phyloP scores from a whole-genome alignment of 805 yeast species.

The Nakazawaea wyomingensis region DNA sequence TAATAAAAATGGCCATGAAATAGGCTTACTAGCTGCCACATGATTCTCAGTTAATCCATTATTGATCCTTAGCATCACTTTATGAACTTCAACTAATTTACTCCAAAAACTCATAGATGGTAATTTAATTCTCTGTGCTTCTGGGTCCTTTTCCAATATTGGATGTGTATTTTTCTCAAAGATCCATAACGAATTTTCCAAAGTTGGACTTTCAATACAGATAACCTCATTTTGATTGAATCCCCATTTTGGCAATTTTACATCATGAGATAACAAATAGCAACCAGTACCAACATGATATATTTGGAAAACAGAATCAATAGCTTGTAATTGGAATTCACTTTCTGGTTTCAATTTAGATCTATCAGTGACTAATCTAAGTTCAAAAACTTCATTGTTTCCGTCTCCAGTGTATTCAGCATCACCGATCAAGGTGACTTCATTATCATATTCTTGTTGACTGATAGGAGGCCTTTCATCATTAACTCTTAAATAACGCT shows the following conservation, averaged over 20 bases:
- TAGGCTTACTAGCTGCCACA: slow-evolving; percentile 48
- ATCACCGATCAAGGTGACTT: slow-evolving; percentile 71
- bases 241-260: slow-evolving; percentile 80
- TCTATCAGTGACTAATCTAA: slow-evolving; percentile 43
- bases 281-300: slow-evolving; percentile 67
- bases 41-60: slow-evolving; percentile 43
- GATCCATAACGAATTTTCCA: slow-evolving; percentile 66
- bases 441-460: slow-evolving; percentile 85
- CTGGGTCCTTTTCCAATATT: slow-evolving; percentile 28
- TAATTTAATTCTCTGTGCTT: slow-evolving; percentile 26
- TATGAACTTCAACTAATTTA: slow-evolving; percentile 53
- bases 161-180: slow-evolving; percentile 66
- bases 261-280: slow-evolving; percentile 65
- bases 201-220: slow-evolving; percentile 71
- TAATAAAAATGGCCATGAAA: slow-evolving; percentile 55
- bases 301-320: slow-evolving; percentile 67
- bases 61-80: slow-evolving; percentile 47
- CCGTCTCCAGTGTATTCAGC: slow-evolving; percentile 54
- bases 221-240: slow-evolving; percentile 81
- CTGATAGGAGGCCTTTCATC: slow-evolving; percentile 79
- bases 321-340: slow-evolving; percentile 38
- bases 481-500: slow-evolving; percentile 63
- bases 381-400: slow-evolving; percentile 62
- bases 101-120: slow-evolving; percentile 35
- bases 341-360: slow-evolving; percentile 26